Conservation (phyloP, 805 yeast genomes). For the Metschnikowia picachoensis region DNA sequence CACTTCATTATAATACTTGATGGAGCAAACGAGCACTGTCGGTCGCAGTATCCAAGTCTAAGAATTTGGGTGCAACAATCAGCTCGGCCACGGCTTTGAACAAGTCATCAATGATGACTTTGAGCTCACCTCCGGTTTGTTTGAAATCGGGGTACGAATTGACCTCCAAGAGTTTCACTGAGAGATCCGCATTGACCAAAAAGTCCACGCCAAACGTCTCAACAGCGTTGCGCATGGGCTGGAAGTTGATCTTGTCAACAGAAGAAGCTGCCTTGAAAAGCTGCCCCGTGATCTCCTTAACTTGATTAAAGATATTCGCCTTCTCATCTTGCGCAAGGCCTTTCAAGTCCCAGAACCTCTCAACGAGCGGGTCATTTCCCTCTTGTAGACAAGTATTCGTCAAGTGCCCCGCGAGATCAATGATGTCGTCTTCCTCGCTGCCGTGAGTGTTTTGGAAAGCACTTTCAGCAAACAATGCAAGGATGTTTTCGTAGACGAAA, state of each 20-base stretch:
- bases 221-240: slow-evolving; percentile 73
- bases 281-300: slow-evolving; percentile 62
- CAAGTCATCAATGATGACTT: slow-evolving; percentile 58
- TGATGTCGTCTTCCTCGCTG: slow-evolving; percentile 24
- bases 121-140: slow-evolving; percentile 83
- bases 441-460: slow-evolving; percentile 36
- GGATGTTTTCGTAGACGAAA: slow-evolving; percentile 73
- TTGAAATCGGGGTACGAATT: slow-evolving; percentile 96
- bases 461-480: slow-evolving; percentile 73
- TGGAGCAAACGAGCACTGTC: slow-evolving; percentile 3
- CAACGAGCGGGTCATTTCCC: slow-evolving; percentile 49
- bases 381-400: slow-evolving; percentile 92
- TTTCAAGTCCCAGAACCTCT: slow-evolving; percentile 55
- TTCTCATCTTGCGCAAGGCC: slow-evolving; percentile 36
- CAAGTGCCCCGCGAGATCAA: slow-evolving; percentile 68
- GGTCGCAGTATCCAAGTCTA: background rate
- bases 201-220: slow-evolving; percentile 91
- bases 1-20: background rate
- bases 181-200: slow-evolving; percentile 48
- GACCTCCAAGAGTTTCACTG: slow-evolving; percentile 71
- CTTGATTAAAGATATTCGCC: slow-evolving; percentile 43
- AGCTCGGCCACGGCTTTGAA: slow-evolving; percentile 51
- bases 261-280: slow-evolving; percentile 75
- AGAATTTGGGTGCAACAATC: slow-evolving; percentile 2
- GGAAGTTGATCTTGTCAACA: slow-evolving; percentile 81